Conservation (phyloP, 441 rosid species). For the Melianthus villosus region DNA sequence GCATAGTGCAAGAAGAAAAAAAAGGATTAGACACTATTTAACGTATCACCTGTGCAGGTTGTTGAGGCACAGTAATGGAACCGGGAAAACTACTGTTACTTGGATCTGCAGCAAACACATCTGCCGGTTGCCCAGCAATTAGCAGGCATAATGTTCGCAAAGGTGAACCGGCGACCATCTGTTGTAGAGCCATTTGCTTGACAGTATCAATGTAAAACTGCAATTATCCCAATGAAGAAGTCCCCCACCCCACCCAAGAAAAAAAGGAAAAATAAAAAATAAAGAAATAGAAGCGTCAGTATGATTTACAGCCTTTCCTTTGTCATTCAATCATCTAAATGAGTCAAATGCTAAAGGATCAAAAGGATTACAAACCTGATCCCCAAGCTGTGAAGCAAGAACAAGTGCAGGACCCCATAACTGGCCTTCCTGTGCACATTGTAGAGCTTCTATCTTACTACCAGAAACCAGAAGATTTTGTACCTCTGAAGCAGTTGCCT, state of each 20-base stretch:
- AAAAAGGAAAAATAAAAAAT: too few relatives aligned
- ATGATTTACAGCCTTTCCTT: conserved; percentile 1
- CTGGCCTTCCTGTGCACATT: conserved; percentile 79
- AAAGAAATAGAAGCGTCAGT: background rate
- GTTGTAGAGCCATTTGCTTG: conserved; percentile 89
- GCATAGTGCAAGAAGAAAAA: background rate
- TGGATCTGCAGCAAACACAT: conserved; percentile 47
- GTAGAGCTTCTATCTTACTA: conserved; percentile 69
- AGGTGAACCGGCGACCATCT: conserved; percentile 87
- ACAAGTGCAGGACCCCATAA: conserved; percentile 99
- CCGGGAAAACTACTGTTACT: conserved; percentile 21
- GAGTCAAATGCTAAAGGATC: conserved; percentile 4
- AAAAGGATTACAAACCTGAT: conserved; percentile 47
- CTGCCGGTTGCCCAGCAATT: conserved; percentile 95
- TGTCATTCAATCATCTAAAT: conserved; percentile 2
- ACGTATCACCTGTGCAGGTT: conserved; percentile 41
- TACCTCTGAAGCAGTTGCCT: conserved; percentile 87
- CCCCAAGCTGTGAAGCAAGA: conserved; percentile 85
- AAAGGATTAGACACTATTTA: conserved; percentile 5
- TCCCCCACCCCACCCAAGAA: conserved; percentile 4
- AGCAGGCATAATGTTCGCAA: conserved; percentile 88
- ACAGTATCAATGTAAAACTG: conserved; percentile 86
- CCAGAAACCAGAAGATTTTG: conserved; percentile 92
- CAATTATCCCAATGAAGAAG: conserved; percentile 14
- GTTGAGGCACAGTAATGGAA: conserved; percentile 24